These are phyloP conservation scores for Gnomoniopsis sp. DNA, from an alignment of 2,329 filamentous ascomycete genomes.

Conservation along the genomic window DNA sequence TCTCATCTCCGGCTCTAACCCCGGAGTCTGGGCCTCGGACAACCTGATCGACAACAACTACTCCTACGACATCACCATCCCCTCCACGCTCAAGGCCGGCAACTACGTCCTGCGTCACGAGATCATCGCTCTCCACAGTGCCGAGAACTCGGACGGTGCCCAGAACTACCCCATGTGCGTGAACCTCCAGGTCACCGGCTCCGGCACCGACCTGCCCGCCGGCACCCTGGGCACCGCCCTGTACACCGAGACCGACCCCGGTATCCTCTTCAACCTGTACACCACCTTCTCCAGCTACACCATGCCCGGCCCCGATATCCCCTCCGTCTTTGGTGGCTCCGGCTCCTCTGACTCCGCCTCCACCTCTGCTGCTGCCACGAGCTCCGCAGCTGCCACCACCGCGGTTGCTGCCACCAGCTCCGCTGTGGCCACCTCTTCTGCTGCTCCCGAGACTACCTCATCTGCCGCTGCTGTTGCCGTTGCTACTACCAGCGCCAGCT, in stretches of 20 bases:
- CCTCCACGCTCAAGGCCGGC: constrained; percentile 28
- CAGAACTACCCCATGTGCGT: constrained; percentile 47
- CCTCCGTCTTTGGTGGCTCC: constrained; percentile 21
- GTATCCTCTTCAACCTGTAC: constrained; percentile 26
- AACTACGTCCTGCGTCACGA: constrained; percentile 46
- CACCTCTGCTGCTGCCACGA: constrained; percentile 19
- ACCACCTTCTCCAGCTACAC: constrained; percentile 20
- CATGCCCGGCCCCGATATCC: constrained; percentile 27
- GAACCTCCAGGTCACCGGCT: constrained; percentile 40
- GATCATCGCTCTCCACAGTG: constrained; percentile 44
- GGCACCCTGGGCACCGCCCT: constrained; percentile 25
- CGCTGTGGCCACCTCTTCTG: neutral
- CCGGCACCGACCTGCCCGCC: constrained; percentile 25
- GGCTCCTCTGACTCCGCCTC: constrained; percentile 19
- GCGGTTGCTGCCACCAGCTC: constrained; percentile 12
- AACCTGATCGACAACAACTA: constrained; percentile 40
- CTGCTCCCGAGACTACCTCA: neutral
- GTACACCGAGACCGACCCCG: constrained; percentile 21
- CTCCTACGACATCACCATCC: constrained; percentile 43
- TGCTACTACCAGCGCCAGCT: neutral
- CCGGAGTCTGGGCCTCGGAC: constrained; percentile 51
- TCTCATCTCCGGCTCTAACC: constrained; percentile 41
- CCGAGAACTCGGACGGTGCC: constrained; percentile 36
- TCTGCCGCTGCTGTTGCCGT: neutral
- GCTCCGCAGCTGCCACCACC: constrained; percentile 7